Base-by-base conservation (phyloP, 2,329 filamentous ascomycete species). In the Colletotrichum liriopes region DNA sequence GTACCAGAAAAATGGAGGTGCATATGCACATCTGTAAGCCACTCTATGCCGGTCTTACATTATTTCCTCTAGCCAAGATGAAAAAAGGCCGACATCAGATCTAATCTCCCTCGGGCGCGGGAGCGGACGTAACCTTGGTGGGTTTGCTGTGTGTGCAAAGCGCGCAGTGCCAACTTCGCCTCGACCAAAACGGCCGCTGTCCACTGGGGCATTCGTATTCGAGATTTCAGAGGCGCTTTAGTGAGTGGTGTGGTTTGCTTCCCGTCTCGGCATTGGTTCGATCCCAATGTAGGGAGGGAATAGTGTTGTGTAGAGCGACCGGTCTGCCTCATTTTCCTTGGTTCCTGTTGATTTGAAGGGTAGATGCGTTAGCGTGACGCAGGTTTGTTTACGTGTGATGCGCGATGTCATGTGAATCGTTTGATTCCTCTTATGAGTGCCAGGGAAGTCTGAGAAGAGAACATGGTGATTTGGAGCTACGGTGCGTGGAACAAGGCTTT, bases 21-120 rank as follows among this genome's bases (percentile, higher is more conserved):
- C 47, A 63, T 43, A 51, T 43, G 47, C 35, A 63, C 9, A 63
- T 23, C n/a, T 37, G 32, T n/a, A 49, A 49, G 43, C 43, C 59
- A 49, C 29, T 49, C 29, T 39, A 20, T 37, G 43, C 29, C 43
- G 35, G 6, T 23, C 5, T 51, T 37, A 43, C n/a, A 60, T 47
- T 32, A 47, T 45, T 32, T 12, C 41, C 18, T 35, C 58, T n/a
- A 12, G 26, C 18, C 1, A 23, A 37, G 23, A 37, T 49, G 43
- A 9, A 8, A 39, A 11, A 49, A 11, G 14, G 14, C 29, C 32
- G 43, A 35, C 43, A 62, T 18, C 18, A 35, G 43, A 26, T 62
- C 9, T 16, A 49, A 23, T 23, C 32, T 23, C 23, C 7, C 20
- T 14, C 9, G 3, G 3, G n/a, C 20, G 5, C n/a, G 4, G n/a